Percentiles rank a stretch among this genome's conserved stretches.
phyloP scores from a whole-genome alignment of 352 stramenopile genomes.

The Pythium utonaiense region DNA sequence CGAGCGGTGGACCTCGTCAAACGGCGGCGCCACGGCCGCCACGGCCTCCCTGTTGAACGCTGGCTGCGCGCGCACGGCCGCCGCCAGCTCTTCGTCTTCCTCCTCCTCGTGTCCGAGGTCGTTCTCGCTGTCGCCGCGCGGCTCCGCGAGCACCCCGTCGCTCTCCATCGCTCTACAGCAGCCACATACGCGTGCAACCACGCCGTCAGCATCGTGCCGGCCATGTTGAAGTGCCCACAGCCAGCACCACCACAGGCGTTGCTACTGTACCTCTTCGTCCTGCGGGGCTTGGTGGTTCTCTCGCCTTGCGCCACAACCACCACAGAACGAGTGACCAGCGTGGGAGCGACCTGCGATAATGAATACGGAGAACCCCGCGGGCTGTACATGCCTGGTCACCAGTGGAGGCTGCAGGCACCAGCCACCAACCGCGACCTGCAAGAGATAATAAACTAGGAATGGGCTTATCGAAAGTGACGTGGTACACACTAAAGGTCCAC shows the following conservation, averaged over 20 bases:
- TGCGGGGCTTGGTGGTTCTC: not conserved
- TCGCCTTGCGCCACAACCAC: constrained; percentile 25
- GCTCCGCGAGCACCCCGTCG: not conserved
- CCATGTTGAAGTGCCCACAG: constrained; percentile 28
- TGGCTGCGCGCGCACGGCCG: not conserved
- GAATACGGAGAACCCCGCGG: not conserved
- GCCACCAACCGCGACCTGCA: not conserved
- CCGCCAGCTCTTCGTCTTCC: not conserved
- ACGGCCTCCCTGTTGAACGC: not conserved
- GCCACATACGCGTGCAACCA: not conserved
- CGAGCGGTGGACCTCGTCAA: constrained; percentile 47
- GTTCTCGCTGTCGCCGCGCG: not conserved
- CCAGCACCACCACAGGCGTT: too few species aligned
- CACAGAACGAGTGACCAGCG: constrained; percentile 22
- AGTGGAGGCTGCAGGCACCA: not conserved
- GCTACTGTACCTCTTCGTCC: not conserved
- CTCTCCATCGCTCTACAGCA: not conserved
- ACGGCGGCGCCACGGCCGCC: constrained; percentile 38
- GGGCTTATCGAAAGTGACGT: not conserved
- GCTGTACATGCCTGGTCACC: constrained; percentile 4
- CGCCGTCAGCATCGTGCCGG: not conserved
- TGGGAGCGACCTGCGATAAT: constrained; percentile 1
- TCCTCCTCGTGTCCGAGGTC: not conserved
- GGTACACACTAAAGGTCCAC: not conserved
- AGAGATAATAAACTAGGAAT: not conserved